Conservation (phyloP, 805 yeast species). For the Teunomyces pallodes region DNA sequence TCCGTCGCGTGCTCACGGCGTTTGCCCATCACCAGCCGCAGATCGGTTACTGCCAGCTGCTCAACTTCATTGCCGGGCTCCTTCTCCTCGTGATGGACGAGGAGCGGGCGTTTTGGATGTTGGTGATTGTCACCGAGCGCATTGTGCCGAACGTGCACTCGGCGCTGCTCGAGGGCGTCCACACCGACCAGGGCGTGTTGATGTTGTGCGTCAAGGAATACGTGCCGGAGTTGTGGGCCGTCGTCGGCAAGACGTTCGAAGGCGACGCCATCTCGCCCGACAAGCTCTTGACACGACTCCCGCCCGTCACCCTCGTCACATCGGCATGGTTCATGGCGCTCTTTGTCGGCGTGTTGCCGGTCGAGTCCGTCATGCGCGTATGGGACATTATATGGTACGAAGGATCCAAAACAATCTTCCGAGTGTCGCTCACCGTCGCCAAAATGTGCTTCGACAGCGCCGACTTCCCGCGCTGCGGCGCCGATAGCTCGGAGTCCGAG, state of each 20-base stretch:
- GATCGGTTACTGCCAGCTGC: slow-evolving; percentile 94
- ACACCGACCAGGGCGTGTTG: slow-evolving; percentile 89
- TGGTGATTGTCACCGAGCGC: slow-evolving; percentile 81
- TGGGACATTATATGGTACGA: slow-evolving; percentile 97
- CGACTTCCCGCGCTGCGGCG: slow-evolving; percentile 36
- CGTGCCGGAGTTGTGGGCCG: slow-evolving; percentile 75
- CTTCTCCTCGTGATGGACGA: slow-evolving; percentile 82
- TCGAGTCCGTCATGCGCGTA: slow-evolving; percentile 80
- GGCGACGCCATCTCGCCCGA: slow-evolving; percentile 40
- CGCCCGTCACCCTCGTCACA: slow-evolving; percentile 90
- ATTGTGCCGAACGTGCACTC: slow-evolving; percentile 92
- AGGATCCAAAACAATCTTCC: slow-evolving; percentile 81
- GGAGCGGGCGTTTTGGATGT: slow-evolving; percentile 93
- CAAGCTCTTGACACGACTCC: slow-evolving; percentile 68
- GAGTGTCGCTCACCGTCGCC: slow-evolving; percentile 77
- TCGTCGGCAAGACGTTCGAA: slow-evolving; percentile 40
- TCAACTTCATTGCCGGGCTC: slow-evolving; percentile 89
- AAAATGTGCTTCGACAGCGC: slow-evolving; percentile 66
- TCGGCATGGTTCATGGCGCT: slow-evolving; percentile 98
- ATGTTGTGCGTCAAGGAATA: slow-evolving; percentile 84
- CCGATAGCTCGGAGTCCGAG: slow-evolving; percentile 30
- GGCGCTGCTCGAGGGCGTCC: slow-evolving; percentile 87
- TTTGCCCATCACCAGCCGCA: slow-evolving; percentile 84
- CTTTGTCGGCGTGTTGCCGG: slow-evolving; percentile 87
- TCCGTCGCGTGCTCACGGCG: slow-evolving; percentile 78